phyloP scores from a whole-genome alignment of 208 protist genomes.

The Trypanosoma brucei region DNA sequence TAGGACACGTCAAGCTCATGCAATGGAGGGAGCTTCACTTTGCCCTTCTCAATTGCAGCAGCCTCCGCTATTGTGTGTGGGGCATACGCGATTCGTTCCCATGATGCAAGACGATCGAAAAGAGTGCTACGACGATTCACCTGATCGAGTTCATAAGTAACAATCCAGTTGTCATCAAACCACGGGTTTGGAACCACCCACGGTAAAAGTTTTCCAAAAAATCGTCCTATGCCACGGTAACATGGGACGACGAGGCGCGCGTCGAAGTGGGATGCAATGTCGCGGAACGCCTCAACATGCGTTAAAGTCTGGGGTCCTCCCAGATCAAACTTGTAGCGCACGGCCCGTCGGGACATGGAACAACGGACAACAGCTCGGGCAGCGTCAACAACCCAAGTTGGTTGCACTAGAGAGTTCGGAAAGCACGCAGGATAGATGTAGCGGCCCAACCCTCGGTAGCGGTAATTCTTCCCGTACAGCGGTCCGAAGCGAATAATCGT shows the following conservation, averaged over 20 bases:
- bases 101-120: constrained; percentile 84
- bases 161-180: constrained; percentile 90
- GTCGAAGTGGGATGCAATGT: constrained; percentile 67
- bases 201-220: constrained; percentile 76
- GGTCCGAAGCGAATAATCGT: constrained; percentile 88
- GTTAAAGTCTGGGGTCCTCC: constrained; percentile 83
- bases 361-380: constrained; percentile 81
- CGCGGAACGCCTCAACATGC: constrained; percentile 83
- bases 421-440: constrained; percentile 87
- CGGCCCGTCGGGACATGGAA: constrained; percentile 75
- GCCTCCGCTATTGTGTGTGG: constrained; percentile 80
- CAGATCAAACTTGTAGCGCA: constrained; percentile 90
- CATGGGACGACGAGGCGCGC: constrained; percentile 72
- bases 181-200: constrained; percentile 85
- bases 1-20: constrained; percentile 74
- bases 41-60: constrained; percentile 60
- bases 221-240: constrained; percentile 79
- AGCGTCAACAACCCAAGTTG: constrained; percentile 90
- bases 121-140: constrained; percentile 86
- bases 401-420: constrained; percentile 85
- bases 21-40: constrained; percentile 50
- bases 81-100: constrained; percentile 82
- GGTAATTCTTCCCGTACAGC: constrained; percentile 85
- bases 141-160: constrained; percentile 89
- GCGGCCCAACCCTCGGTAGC: constrained; percentile 85